Percentiles rank a stretch among this genome's conserved stretches.
phyloP scores from a whole-genome alignment of 495 filamentous ascomycete species.

The Trichodelitschia bisporula region DNA sequence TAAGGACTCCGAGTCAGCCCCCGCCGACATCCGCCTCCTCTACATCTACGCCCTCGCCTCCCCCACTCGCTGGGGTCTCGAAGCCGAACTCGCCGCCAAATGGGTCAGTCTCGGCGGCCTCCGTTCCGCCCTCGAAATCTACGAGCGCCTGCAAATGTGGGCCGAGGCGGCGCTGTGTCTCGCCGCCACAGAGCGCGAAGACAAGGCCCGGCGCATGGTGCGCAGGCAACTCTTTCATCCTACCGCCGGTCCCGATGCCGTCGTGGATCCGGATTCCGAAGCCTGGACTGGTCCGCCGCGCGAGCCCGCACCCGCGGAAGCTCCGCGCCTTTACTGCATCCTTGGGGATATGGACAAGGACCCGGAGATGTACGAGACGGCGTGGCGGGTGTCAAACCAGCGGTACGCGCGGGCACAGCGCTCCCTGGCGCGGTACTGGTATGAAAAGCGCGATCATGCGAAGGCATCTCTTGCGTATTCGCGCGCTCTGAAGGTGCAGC shows the following conservation, averaged over 20 bases:
- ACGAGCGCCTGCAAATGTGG: slow-evolving; percentile 85
- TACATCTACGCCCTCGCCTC: slow-evolving; percentile 67
- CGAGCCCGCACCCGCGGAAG: slow-evolving; percentile 48
- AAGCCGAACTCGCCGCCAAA: slow-evolving; percentile 72
- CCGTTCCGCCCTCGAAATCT: slow-evolving; percentile 81
- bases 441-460: slow-evolving; percentile 33
- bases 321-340: slow-evolving; percentile 79
- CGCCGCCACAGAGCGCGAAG: slow-evolving; percentile 56
- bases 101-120: slow-evolving; percentile 78
- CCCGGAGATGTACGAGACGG: slow-evolving; percentile 48
- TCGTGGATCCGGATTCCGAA: slow-evolving; percentile 26
- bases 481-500: slow-evolving; percentile 50
- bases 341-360: slow-evolving; percentile 71
- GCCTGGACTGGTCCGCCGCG: slow-evolving; percentile 25
- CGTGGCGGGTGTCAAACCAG: slow-evolving; percentile 64
- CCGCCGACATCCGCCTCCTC: slow-evolving; percentile 44
- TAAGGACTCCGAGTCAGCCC: slow-evolving; percentile 51
- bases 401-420: slow-evolving; percentile 74
- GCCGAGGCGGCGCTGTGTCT: slow-evolving; percentile 84
- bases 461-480: slow-evolving; percentile 55
- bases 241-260: slow-evolving; percentile 6
- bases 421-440: slow-evolving; percentile 55
- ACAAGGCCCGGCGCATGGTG: slow-evolving; percentile 52
- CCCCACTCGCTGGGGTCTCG: slow-evolving; percentile 77
- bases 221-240: slow-evolving; percentile 53